Percentiles rank a stretch among this genome's conserved stretches.
These are phyloP conservation scores for Albatrellus sp. DNA, from an alignment of 1,284 basidiomycete species.

Conservation along the genomic window DNA sequence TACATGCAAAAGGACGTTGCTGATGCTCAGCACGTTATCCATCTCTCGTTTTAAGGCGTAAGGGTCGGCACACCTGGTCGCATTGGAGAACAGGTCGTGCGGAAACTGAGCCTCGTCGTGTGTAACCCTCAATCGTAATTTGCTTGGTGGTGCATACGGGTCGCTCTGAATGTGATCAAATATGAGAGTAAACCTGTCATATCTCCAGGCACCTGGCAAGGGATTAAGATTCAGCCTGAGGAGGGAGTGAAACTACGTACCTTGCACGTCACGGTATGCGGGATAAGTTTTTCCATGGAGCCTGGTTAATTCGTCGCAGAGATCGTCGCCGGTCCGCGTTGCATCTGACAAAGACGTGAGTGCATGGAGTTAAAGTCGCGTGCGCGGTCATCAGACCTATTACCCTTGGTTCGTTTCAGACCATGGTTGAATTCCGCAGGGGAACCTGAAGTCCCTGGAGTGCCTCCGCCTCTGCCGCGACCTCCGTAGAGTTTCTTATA, in stretches of 20 bases:
- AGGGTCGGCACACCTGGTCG: slow-evolving; percentile 2
- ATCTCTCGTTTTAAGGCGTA: background rate
- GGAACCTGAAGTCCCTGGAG: background rate
- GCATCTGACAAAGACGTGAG: background rate
- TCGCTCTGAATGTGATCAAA: slow-evolving; percentile 14
- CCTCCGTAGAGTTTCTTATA: slow-evolving; percentile 14
- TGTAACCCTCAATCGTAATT: slow-evolving; percentile 8
- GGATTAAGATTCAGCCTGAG: background rate
- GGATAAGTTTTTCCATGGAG: slow-evolving; percentile 13
- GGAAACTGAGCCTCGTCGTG: slow-evolving; percentile 10
- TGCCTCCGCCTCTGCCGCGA: slow-evolving; percentile 4
- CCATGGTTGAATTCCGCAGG: too few species aligned
- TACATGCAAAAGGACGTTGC: background rate
- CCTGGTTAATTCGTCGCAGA: slow-evolving; percentile 6
- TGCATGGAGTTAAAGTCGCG: background rate
- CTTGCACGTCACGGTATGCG: slow-evolving; percentile 14
- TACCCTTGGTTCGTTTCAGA: background rate
- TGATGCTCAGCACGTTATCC: background rate
- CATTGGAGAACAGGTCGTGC: slow-evolving; percentile 5
- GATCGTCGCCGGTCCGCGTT: slow-evolving; percentile 4
- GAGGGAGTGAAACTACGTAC: slow-evolving; percentile 1
- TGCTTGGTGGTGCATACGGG: slow-evolving; percentile 15
- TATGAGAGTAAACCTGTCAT: slow-evolving; percentile 6
- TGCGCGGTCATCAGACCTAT: background rate
- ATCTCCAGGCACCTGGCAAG: slow-evolving; percentile 9